phyloP scores from a whole-genome alignment of 148 eudicot genomes.

The Fagopyrum homotropicum region DNA sequence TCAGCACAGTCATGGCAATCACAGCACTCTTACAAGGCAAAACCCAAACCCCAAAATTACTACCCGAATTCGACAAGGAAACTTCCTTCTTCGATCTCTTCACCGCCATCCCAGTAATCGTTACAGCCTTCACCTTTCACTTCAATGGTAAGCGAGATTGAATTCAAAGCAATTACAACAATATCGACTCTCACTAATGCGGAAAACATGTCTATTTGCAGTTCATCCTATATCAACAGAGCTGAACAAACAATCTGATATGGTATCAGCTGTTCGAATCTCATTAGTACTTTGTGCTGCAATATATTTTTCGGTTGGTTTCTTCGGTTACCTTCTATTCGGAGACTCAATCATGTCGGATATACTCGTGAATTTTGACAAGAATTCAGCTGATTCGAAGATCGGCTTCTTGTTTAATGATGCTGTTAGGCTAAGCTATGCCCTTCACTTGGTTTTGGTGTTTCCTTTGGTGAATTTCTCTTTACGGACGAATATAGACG shows the following conservation, averaged over 20 bases:
- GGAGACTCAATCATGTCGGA: conserved; percentile 80
- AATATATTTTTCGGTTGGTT: conserved; percentile 68
- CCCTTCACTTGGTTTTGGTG: conserved; percentile 75
- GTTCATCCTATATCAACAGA: conserved; percentile 87
- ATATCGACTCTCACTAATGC: too few relatives aligned
- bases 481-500: conserved; percentile 59
- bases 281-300: conserved; percentile 62
- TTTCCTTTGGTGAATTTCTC: conserved; percentile 85
- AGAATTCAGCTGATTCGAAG: conserved; percentile 32
- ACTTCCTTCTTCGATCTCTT: conserved; percentile 77
- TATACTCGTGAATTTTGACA: conserved; percentile 87
- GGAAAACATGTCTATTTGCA: conserved; percentile 21
- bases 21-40: conserved; percentile 54
- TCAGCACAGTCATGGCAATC: conserved; percentile 74
- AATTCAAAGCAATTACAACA: too few relatives aligned
- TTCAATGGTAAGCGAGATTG: conserved; percentile 61
- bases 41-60: conserved; percentile 41
- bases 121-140: conserved; percentile 93
- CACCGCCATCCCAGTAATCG: conserved; percentile 86
- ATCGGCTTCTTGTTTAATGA: conserved; percentile 46
- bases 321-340: conserved; percentile 85
- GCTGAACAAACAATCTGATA: conserved; percentile 57
- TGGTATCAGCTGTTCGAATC: conserved; percentile 61
- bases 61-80: conserved; percentile 47
- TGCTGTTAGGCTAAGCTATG: conserved; percentile 75